Conservation (phyloP, 2,329 filamentous ascomycete species). For the Ophiostoma tasmaniense region DNA sequence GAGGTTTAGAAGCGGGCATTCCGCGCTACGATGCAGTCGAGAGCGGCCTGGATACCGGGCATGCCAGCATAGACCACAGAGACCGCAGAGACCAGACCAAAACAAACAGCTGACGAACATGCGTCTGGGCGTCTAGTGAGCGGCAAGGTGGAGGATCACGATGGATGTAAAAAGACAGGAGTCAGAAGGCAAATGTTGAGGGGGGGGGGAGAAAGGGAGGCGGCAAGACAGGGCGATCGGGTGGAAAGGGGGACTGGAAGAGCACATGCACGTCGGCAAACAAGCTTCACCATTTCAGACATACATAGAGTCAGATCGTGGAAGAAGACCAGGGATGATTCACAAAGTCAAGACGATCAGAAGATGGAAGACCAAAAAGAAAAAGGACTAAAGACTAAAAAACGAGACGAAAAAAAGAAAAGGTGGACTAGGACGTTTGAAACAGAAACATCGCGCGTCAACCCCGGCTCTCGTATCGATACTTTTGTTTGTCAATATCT, state of each 20-base stretch:
- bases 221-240: not conserved
- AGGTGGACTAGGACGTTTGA: not conserved
- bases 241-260: not conserved
- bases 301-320: not conserved
- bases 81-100: not conserved
- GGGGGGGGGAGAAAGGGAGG: not conserved
- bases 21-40: not conserved
- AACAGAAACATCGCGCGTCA: slow-evolving; percentile 1
- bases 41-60: not conserved
- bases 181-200: too few relatives aligned
- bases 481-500: not conserved
- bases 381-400: not conserved
- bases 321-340: not conserved
- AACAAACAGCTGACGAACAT: slow-evolving; percentile 2
- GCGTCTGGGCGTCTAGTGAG: not conserved
- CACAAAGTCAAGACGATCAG: not conserved
- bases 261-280: too few relatives aligned
- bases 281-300: not conserved
- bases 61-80: not conserved
- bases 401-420: not conserved
- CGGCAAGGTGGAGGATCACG: not conserved
- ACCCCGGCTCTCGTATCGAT: not conserved
- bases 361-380: not conserved
- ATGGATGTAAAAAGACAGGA: too few relatives aligned
- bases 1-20: not conserved